Conservation (phyloP, 140 eudicot genomes). For the Oenanthe javanica region DNA sequence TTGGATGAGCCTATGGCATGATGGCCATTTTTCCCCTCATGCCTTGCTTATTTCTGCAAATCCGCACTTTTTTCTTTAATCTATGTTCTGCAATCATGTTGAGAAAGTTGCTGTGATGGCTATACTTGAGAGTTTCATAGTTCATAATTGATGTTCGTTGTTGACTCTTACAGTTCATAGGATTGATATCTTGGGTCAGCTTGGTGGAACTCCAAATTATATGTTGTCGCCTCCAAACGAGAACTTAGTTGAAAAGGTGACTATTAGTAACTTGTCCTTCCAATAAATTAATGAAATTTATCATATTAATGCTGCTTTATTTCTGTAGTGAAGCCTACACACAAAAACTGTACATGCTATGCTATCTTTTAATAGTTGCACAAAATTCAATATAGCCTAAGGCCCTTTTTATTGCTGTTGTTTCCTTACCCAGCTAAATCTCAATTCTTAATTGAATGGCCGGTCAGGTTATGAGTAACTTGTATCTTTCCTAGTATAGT, state of each 20-base stretch:
- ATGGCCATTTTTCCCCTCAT: not conserved
- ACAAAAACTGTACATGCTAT: not conserved
- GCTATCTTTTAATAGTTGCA: not conserved
- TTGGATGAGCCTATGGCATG: not conserved
- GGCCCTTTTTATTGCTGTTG: not conserved
- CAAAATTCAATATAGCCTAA: not conserved
- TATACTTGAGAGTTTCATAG: not conserved
- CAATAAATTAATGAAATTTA: not conserved
- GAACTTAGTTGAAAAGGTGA: conserved; percentile 60
- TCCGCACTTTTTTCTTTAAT: not conserved
- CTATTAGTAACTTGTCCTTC: conserved; percentile 17
- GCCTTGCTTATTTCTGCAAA: not conserved
- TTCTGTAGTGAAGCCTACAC: not conserved
- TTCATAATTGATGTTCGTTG: not conserved
- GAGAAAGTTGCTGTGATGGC: not conserved
- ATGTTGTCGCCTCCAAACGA: conserved; percentile 57
- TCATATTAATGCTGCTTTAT: not conserved
- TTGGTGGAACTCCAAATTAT: conserved; percentile 34
- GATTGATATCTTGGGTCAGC: conserved; percentile 22
- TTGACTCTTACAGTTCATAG: conserved; percentile 30
- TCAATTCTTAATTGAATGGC: not conserved
- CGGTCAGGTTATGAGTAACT: not conserved
- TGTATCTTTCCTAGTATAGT: not conserved
- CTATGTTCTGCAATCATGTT: not conserved
- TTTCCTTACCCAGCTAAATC: not conserved